Evolutionary conservation across 768 basidiomycete genomes (phyloP).

Genomic region (Rhodotorula toruloides): DNA sequence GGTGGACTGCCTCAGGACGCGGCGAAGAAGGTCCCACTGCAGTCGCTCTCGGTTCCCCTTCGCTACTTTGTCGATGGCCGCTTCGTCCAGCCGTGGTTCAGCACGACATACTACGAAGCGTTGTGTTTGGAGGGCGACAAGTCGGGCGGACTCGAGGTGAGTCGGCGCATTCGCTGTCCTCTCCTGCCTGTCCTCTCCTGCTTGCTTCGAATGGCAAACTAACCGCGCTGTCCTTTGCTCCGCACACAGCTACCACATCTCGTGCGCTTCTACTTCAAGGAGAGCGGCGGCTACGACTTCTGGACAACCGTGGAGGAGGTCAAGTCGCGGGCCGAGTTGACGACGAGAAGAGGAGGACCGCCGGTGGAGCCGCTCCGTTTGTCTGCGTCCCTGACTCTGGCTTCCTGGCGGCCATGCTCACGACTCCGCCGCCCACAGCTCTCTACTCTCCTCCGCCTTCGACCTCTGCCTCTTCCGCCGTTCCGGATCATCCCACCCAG

Average conservation of each 20-base stretch:
- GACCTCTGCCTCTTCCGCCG: background rate
- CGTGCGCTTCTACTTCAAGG: constrained; percentile 32
- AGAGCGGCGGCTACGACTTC: constrained; percentile 35
- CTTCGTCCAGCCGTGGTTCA: constrained; percentile 36
- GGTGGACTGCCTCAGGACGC: background rate
- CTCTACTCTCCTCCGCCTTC: no score
- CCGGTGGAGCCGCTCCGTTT: constrained; percentile 6
- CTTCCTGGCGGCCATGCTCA: no score
- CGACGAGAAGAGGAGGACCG: no score
- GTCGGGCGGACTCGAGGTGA: constrained; percentile 8
- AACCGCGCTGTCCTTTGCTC: background rate
- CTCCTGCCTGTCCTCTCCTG: background rate
- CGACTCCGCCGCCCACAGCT: no score
- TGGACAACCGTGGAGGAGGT: constrained; percentile 29
- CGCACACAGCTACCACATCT: constrained; percentile 12
- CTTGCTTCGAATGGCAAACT: background rate
- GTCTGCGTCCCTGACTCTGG: background rate
- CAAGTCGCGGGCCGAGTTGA: constrained; percentile 9
- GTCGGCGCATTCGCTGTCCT: background rate
- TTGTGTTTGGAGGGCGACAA: background rate
- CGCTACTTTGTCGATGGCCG: constrained; percentile 22
- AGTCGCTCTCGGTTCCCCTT: constrained; percentile 20
- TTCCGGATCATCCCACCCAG: background rate
- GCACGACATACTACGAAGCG: constrained; percentile 23
- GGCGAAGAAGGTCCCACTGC: background rate